Conservation (phyloP, 345 rosid genomes). For the Toxicodendron radicans region DNA sequence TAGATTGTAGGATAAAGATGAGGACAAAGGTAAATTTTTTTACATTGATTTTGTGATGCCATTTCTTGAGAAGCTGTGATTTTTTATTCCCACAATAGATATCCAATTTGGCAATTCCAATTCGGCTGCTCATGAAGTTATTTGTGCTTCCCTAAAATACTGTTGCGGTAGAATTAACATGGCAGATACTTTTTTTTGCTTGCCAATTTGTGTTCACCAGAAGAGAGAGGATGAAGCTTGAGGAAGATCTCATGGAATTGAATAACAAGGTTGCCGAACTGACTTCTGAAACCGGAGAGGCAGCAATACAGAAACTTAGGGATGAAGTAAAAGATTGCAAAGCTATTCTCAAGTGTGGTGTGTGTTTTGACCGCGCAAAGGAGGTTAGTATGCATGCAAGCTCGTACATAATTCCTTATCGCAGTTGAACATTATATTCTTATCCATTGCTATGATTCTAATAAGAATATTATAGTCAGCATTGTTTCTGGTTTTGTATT, state of each 20-base stretch:
- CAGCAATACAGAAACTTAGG: conserved; percentile 84
- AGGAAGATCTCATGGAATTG: conserved; percentile 72
- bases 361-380: conserved; percentile 93
- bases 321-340: conserved; percentile 84
- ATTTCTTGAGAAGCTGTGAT: neutral
- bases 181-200: neutral
- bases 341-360: conserved; percentile 87
- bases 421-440: no score
- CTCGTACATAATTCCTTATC: neutral
- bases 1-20: neutral
- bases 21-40: neutral
- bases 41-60: neutral
- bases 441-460: neutral
- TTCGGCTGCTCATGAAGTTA: neutral
- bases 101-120: no score
- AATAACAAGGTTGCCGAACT: conserved; percentile 62
- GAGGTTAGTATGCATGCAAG: conserved; percentile 48
- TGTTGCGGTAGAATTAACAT: neutral
- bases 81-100: no score
- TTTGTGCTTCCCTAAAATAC: neutral
- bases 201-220: conserved; percentile 30
- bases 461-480: neutral
- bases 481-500: neutral
- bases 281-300: conserved; percentile 76
- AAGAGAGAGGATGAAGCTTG: conserved; percentile 65